Evolutionary conservation across 2,329 filamentous ascomycete genomes (phyloP), one percentile per base, ranked within the genome.

Genomic region (Fusarium sp.): DNA sequence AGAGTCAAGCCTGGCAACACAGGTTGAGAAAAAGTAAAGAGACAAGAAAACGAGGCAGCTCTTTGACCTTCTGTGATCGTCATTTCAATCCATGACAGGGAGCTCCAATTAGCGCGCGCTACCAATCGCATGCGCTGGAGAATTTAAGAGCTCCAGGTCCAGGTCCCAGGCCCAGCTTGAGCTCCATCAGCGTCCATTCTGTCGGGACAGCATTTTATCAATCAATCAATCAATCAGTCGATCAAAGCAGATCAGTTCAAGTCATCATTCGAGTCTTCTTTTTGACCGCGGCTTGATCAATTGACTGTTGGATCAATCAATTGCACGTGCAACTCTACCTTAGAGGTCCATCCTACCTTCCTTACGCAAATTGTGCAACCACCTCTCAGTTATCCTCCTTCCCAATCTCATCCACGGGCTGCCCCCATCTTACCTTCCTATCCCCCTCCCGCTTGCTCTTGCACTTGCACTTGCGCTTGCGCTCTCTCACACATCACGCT

Each of bases 61-160:
- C 49, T 65, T 52, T 37, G 61, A 60, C 58, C 30, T 63, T 53
- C 18, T 53, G 52, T 59, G 64, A 68, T 67, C 63, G 52, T 55
- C 58, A 51, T 58, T 58, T 26, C 30, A 64, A 28, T 25, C 8
- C 31, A 34, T 34, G 49, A 62, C 58, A 68, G 58, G 57, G 52
- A 63, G 62, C 67, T 63, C 48, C 41, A 59, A 54, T 62, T 70
- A 70, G 67, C 67, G 67, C 66, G 67, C 67, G 67, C 67, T 65
- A 70, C 63, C 41, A 60, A 49, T 59, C n/a, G 41, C 44, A 52
- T 19, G 41, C n/a, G 49, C 55, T 58, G 55, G 26, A 23, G 49
- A 23, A 12, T 56, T 46, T 57, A 51, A 49, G 55, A 57, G 50
- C 66, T 66, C 52, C 41, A 37, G 14, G 30, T 31, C 30, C 30